Evolutionary conservation across 805 yeast genomes (phyloP).

Genomic region (Ogataea corticis): DNA sequence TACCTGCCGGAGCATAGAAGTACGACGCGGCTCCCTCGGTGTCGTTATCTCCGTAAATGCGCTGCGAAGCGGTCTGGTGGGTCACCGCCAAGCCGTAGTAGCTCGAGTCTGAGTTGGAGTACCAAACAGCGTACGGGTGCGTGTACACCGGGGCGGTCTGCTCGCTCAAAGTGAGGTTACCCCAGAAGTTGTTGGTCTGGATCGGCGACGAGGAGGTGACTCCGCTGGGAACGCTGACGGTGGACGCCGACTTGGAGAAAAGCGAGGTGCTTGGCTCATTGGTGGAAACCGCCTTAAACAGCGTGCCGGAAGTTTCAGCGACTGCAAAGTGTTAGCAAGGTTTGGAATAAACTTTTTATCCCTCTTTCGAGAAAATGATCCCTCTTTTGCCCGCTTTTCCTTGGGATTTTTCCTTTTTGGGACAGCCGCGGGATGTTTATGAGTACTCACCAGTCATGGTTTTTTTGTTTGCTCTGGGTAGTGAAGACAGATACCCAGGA

Average conservation of each 20-base stretch:
- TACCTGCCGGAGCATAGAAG: slow-evolving; percentile 60
- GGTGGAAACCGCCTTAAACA: slow-evolving; percentile 43
- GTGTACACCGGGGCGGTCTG: slow-evolving; percentile 72
- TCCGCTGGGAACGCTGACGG: slow-evolving; percentile 27
- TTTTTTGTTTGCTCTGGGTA: slow-evolving; percentile 8
- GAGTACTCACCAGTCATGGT: slow-evolving; percentile 6
- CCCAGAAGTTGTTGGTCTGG: slow-evolving; percentile 75
- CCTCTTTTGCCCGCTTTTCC: too few species aligned
- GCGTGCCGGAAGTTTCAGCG: slow-evolving; percentile 36
- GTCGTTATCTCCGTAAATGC: slow-evolving; percentile 62
- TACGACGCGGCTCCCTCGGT: slow-evolving; percentile 45
- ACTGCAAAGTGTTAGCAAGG: slow-evolving; percentile 4
- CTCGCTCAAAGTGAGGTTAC: slow-evolving; percentile 62
- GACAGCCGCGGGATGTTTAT: neutral
- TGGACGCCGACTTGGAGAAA: slow-evolving; percentile 36
- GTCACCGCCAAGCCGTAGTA: slow-evolving; percentile 61
- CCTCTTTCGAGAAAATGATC: too few species aligned
- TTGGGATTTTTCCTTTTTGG: neutral
- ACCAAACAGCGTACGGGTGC: slow-evolving; percentile 75
- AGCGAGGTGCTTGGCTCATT: slow-evolving; percentile 42
- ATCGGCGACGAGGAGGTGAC: slow-evolving; percentile 34
- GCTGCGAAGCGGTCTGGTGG: slow-evolving; percentile 56
- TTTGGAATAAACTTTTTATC: neutral
- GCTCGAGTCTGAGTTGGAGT: slow-evolving; percentile 41
- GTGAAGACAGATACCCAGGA: slow-evolving; percentile 6